Base-by-base conservation (phyloP, 345 rosid species). In the Alliaria petiolata region DNA sequence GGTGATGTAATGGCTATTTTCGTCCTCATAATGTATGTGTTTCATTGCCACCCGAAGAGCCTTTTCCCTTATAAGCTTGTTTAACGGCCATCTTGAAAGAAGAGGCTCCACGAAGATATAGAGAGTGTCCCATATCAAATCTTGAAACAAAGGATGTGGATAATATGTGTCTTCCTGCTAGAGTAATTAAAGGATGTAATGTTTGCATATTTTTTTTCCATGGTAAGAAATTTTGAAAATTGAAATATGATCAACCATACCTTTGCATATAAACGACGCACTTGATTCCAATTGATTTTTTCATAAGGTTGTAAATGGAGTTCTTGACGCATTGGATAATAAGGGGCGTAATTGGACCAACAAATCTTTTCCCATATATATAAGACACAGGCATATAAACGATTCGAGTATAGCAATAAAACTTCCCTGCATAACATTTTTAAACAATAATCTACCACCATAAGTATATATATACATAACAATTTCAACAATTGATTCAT, bases 21-120 rank as follows among this genome's bases (percentile, higher is more conserved):
- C 68, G n/a, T 89, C 95, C 58, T 91, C 95, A 4, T 80, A 79
- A 50, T 87, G 95, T 26, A 91, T 76, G 65, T 83, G 88, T 52
- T 84, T 52, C 79, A 91, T 87, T 0, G 81, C 81, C 2, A 67
- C 53, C 0, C 52, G 11, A 8, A 91, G 83, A 44, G 95, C 89
- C 42, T 13, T 75, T 31, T 82, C 30, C 35, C 97, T 80, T 6
- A 71, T 17, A 0, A 91, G 71, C 70, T 72, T 84, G 17, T 75
- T 77, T 11, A 83, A 62, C 1, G 97, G 93, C 91, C 93, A 89
- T 31, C 26, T 69, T 49, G 13, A 34, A 3, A 89, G 45, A 11
- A 87, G 65, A 3, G 91, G 89, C 67, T 91, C 97, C 33, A 59
- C 83, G 0, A 76, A 14, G 13, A 78, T 76, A 19, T 82, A 34